Conservation (phyloP, 2,329 filamentous ascomycete genomes). For the Botryosphaeria dothidea region DNA sequence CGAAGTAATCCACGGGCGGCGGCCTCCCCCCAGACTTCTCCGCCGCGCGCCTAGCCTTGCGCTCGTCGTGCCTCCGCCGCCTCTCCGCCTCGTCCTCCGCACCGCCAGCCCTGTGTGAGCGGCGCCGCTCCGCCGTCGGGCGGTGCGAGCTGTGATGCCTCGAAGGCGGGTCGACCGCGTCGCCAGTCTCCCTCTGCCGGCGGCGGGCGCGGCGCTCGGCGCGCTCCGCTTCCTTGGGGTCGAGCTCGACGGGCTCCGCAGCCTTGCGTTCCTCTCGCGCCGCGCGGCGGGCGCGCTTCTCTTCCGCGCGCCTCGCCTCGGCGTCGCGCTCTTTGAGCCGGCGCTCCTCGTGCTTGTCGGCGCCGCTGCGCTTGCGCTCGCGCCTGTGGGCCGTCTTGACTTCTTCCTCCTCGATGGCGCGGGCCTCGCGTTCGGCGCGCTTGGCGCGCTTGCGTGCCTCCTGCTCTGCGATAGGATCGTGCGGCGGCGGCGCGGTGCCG, state of each 20-base stretch:
- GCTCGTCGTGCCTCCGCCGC: slow-evolving; percentile 45
- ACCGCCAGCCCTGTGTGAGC: slow-evolving; percentile 29
- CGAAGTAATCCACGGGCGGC: slow-evolving; percentile 43
- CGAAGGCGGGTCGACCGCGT: not conserved
- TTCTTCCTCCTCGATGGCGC: slow-evolving; percentile 15
- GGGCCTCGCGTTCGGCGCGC: slow-evolving; percentile 27
- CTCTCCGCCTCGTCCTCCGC: slow-evolving; percentile 38
- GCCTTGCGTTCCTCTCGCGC: slow-evolving; percentile 34
- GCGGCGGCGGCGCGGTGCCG: not conserved
- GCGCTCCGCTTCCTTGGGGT: slow-evolving; percentile 22
- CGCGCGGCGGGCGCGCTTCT: slow-evolving; percentile 39
- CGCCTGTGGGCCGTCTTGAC: not conserved
- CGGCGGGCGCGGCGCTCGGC: slow-evolving; percentile 27
- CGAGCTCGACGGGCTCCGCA: not conserved
- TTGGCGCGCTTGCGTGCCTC: slow-evolving; percentile 35
- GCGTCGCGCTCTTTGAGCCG: slow-evolving; percentile 26
- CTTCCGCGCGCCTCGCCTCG: slow-evolving; percentile 40
- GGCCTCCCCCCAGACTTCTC: slow-evolving; percentile 34
- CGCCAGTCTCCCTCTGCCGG: slow-evolving; percentile 9
- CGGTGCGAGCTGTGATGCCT: slow-evolving; percentile 24
- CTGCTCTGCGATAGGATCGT: slow-evolving; percentile 22
- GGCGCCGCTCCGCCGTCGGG: slow-evolving; percentile 35
- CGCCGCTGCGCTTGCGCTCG: slow-evolving; percentile 2
- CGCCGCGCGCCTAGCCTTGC: slow-evolving; percentile 39
- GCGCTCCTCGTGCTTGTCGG: slow-evolving; percentile 12